Evolutionary conservation across 2,329 filamentous ascomycete species (phyloP), one percentile per base, ranked within the genome.

Genomic region (Aspergillus fumigatiaffinis): DNA sequence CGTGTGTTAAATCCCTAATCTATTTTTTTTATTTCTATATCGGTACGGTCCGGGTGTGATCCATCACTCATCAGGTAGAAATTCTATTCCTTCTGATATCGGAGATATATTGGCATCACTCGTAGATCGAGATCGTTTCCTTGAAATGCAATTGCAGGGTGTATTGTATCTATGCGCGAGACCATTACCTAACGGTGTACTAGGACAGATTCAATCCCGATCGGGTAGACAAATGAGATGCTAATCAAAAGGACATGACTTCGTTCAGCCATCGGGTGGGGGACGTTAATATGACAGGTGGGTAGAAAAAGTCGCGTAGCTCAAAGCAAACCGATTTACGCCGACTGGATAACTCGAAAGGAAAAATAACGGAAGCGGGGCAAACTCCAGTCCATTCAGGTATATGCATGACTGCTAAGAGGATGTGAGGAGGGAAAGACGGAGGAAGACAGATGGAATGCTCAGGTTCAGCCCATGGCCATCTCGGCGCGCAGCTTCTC

Each of bases 401-500:
- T 23, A 47, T 23, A 47, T 47, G 44, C 44, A 47, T 47, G 50
- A 60, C 51, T 50, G 52, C 50, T 44, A 52, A 48, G 23, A 20
- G 41, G 25, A 17, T 6, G 35, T 51, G 51, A n/a, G 38, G 53
- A 54, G 51, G 20, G 32, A 29, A 32, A 17, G 48, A 48, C 41
- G 41, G 55, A 47, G 38, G 51, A 26, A 21, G 49, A 38, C 56
- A 38, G 26, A 48, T 21, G 21, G 12, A 42, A 21, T 25, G 50
- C 21, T n/a, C 54, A 26, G 17, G 46, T 42, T 48, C 50, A 69
- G 76, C 76, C 96, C 88, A 97, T 96, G 63, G 92, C 92, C 93
- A 97, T 97, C 77, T 97, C 93, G 38, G 91, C 92, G 74, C 96
- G 92, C 66, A 99, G 77, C 78, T 94, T 97, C 76, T 89, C 86